Conservation (phyloP, 148 eudicot genomes). For the Arctostaphylos glauca region DNA sequence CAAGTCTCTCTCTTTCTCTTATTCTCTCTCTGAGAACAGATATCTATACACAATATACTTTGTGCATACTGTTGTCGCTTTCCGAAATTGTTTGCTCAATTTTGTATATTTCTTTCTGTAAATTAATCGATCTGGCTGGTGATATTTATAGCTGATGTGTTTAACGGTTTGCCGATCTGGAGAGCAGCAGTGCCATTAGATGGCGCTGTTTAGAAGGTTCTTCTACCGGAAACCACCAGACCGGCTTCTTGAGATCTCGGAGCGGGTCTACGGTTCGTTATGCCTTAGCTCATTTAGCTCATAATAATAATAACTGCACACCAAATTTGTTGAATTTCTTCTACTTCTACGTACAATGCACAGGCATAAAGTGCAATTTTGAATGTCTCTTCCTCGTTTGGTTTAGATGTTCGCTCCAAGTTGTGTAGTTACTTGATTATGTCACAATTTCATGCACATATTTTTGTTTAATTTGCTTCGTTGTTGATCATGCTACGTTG, state of each 20-base stretch:
- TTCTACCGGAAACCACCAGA: conserved; percentile 72
- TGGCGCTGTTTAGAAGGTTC: conserved; percentile 91
- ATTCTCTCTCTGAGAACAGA: not conserved
- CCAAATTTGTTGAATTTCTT: not conserved
- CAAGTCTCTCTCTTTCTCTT: not conserved
- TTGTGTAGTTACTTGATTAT: not conserved
- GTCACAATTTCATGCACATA: not conserved
- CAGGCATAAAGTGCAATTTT: not conserved
- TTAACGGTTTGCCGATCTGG: conserved; percentile 39
- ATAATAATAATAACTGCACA: not conserved
- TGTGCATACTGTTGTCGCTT: not conserved
- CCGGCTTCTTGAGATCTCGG: conserved; percentile 71
- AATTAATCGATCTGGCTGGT: conserved; percentile 16
- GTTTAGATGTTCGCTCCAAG: not conserved
- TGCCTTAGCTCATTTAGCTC: not conserved
- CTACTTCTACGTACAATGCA: not conserved
- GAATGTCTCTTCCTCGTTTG: not conserved
- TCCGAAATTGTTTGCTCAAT: not conserved
- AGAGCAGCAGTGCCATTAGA: conserved; percentile 71
- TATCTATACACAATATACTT: not conserved
- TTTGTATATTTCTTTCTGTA: not conserved
- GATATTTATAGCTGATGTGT: conserved; percentile 13
- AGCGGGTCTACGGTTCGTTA: conserved; percentile 62
- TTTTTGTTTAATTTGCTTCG: not conserved
- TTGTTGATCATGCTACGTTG: not conserved